Base-by-base conservation (phyloP, 495 filamentous ascomycete species). In the Lichenothelia convexa region DNA sequence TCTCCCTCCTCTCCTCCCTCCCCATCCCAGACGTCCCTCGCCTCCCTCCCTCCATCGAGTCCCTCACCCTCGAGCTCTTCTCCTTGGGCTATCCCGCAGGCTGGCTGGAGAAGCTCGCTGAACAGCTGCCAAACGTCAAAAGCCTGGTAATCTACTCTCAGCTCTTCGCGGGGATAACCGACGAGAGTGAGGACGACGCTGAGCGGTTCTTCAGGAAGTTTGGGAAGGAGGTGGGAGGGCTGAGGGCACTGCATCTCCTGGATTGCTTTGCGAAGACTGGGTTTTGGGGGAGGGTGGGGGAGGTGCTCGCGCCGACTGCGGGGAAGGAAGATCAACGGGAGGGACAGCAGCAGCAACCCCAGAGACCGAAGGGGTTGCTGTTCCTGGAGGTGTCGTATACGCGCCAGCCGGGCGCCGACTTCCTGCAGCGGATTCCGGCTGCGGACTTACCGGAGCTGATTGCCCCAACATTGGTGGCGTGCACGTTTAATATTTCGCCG, bases 41-140 rank as follows among this genome's bases (percentile, higher is more conserved):
- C 2, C 42, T 53, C 1, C 42, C 44, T 29, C 16, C 30, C 3
- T 43, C 41, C 38, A 57, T 49, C 34, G 50, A 51, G 29, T 39
- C 41, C 33, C 44, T 63, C 1, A 59, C 58, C 2, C 54, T 63
- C 19, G 58, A 61, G 38, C 52, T 63, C 22, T 63, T 63, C 53
- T 46, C 47, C 13, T 45, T 61, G 9, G 60, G 60, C 22, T 63
- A 58, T 40, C 60, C 58, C 2, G 34, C 56, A 3, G 47, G 48
- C 18, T 63, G 59, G 35, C 49, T 63, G 12, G 36, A 30, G 1
- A 35, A 31, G 2, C 47, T 63, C 5, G 47, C 46, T 0, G 29
- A 34, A 4, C 18, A 33, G 4, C 40, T 63, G 5, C 52, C 48
- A 6, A 42, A 47, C 9, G 34, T 61, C 26, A 56, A 53, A 32